Percentiles rank a stretch among this genome's conserved stretches.
phyloP scores from a whole-genome alignment of 2,329 filamentous ascomycete genomes.

The Aspergillus luchuensis region DNA sequence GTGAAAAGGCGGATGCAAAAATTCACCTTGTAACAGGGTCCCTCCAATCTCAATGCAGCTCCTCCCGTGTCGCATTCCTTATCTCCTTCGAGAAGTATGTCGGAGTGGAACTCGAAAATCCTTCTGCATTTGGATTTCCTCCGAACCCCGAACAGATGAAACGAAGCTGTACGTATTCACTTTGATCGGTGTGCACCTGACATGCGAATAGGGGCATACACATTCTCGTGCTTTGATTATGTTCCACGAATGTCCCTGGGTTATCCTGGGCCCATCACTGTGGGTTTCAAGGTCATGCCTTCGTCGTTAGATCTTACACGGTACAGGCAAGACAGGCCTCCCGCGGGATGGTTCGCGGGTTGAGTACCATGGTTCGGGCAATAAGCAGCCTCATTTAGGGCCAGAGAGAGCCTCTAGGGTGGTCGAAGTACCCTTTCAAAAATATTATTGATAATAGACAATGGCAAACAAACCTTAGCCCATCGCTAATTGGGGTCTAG shows the following conservation, averaged over 20 bases:
- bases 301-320: not conserved
- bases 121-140: not conserved
- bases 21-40: not conserved
- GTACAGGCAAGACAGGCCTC: not conserved
- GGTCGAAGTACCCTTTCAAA: not conserved
- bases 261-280: not conserved
- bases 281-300: not conserved
- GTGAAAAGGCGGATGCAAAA: not conserved
- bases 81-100: not conserved
- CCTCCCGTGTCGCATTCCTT: not conserved
- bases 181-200: not conserved
- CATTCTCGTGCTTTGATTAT: not conserved
- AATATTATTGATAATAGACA: not conserved
- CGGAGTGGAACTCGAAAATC: constrained; percentile 1
- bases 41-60: not conserved
- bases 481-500: not conserved
- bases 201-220: not conserved
- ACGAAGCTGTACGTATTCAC: not conserved
- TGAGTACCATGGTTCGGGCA: constrained; percentile 2
- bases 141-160: not conserved
- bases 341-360: not conserved
- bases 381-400: not conserved
- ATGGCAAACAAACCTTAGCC: not conserved
- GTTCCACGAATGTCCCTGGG: not conserved
- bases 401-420: not conserved